Conservation (phyloP, 1,139 yeast species). For the Kurtzmaniella natalensis region DNA sequence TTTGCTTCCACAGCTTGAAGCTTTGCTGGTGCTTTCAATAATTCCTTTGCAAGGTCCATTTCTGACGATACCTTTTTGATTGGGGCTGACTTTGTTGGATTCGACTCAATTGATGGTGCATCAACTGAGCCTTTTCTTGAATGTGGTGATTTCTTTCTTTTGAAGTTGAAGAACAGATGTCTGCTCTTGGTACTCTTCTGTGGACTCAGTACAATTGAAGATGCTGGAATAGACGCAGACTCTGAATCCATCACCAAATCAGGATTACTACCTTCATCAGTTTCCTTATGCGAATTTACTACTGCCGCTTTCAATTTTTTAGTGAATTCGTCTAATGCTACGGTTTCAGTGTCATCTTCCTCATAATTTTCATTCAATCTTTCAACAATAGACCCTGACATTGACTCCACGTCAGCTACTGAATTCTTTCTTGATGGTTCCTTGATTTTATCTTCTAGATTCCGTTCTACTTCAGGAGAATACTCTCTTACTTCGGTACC, state of each 20-base stretch:
- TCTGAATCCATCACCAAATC: slow-evolving; percentile 3
- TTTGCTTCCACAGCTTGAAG: too few species aligned
- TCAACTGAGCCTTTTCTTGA: too few species aligned
- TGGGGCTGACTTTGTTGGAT: not conserved
- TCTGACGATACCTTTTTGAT: not conserved
- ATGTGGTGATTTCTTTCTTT: not conserved
- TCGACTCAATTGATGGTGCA: not conserved
- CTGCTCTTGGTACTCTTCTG: not conserved
- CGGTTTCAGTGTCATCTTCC: slow-evolving; percentile 1
- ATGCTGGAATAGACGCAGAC: not conserved
- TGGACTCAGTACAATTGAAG: not conserved
- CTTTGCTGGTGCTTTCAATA: too few species aligned
- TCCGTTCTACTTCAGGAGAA: slow-evolving; percentile 2
- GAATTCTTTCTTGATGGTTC: slow-evolving; percentile 8
- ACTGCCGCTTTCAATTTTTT: slow-evolving; percentile 8
- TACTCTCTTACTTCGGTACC: not conserved
- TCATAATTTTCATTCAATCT: slow-evolving; percentile 1
- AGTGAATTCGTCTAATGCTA: slow-evolving; percentile 7
- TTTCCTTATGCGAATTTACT: not conserved
- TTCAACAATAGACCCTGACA: slow-evolving; percentile 5
- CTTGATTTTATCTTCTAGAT: slow-evolving; percentile 2
- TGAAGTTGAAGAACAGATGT: not conserved
- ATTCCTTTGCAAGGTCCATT: not conserved
- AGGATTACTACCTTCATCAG: not conserved
- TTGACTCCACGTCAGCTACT: slow-evolving; percentile 4